phyloP scores from a whole-genome alignment of 306 rosid genomes.

The Trifolium pratense region DNA sequence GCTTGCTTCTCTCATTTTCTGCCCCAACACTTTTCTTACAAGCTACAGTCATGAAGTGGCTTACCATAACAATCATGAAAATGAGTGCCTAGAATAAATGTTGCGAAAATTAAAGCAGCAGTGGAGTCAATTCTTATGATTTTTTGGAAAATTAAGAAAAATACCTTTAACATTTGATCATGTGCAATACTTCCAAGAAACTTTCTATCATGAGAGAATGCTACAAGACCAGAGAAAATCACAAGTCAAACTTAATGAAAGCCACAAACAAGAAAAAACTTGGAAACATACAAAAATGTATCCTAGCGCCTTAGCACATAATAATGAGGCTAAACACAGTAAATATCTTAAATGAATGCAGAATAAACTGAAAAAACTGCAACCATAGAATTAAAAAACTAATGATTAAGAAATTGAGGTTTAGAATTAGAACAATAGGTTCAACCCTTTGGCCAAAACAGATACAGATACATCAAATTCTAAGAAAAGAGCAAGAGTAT shows the following conservation, averaged over 20 bases:
- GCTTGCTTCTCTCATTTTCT: slow-evolving; percentile 10
- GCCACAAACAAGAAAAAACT: slow-evolving; percentile 1
- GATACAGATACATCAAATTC: slow-evolving; percentile 5
- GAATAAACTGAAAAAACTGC: slow-evolving; percentile 8
- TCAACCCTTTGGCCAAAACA: not conserved
- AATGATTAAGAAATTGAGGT: slow-evolving; percentile 3
- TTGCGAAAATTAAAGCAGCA: slow-evolving; percentile 8
- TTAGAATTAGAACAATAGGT: not conserved
- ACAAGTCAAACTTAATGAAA: slow-evolving; percentile 35
- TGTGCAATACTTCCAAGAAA: slow-evolving; percentile 86
- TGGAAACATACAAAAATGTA: slow-evolving; percentile 1
- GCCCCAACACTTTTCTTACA: not conserved
- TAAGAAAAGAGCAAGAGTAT: slow-evolving; percentile 22
- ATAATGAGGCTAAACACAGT: slow-evolving; percentile 29
- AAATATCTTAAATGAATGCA: slow-evolving; percentile 4
- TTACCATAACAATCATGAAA: slow-evolving; percentile 18
- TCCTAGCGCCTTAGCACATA: slow-evolving; percentile 14
- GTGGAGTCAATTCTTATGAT: not conserved
- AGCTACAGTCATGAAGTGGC: not conserved
- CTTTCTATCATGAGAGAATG: slow-evolving; percentile 77
- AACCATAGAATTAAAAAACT: not conserved
- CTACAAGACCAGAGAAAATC: slow-evolving; percentile 55
- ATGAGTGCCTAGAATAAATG: not conserved
- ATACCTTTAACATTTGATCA: slow-evolving; percentile 79
- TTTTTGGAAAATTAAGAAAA: slow-evolving; percentile 21